Base-by-base conservation (phyloP, 106 monocot genomes). In the Triglochin maritima region DNA sequence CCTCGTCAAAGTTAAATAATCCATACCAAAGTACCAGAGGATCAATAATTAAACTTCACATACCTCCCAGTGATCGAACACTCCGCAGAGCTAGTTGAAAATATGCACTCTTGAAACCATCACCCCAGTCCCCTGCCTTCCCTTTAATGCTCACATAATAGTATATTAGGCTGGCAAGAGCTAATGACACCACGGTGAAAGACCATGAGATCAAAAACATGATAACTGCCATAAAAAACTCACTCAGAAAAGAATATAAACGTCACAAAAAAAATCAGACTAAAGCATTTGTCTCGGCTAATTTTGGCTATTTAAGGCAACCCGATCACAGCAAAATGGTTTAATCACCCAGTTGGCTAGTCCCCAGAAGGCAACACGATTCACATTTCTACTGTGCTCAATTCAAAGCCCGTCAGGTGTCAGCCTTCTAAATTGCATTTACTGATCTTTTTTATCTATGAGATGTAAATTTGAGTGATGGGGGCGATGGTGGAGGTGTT, bases 61-160 rank as follows among this genome's bases (percentile, higher is more conserved):
- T 87, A 96, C 95, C 96, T 84, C 96, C 96, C 17, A 96, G 72
- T 14, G 96, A 96, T 70, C 96, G 88, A 78, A 96, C 85, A 64
- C 96, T 96, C 48, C 88, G 74, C 16, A 96, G 55, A 10, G 96
- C 96, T 29, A 96, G 63, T 50, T 96, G 96, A 65, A 96, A 96
- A 76, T 96, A 96, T 54, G 96, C 96, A 75, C 96, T 96, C 64
- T 96, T 96, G 57, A 96, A 96, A 49, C 96, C 96, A 57, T 96
- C 96, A n/a, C 96, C 96, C 96, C 96, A 96, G 56, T 96, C 91
- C 43, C 96, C 96, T 14, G 91, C 96, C 72, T 96, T 96, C 49
- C 96, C 96, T 83, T 96, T 91, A 48, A 96, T 68, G 84, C 91
- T 91, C 50, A 96, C 96, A 66, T 96, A 96, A 64, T 96, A 96